These are phyloP conservation scores for Cyberlindnera euphorbiae DNA, from an alignment of 805 yeast genomes.

Conservation along the genomic window DNA sequence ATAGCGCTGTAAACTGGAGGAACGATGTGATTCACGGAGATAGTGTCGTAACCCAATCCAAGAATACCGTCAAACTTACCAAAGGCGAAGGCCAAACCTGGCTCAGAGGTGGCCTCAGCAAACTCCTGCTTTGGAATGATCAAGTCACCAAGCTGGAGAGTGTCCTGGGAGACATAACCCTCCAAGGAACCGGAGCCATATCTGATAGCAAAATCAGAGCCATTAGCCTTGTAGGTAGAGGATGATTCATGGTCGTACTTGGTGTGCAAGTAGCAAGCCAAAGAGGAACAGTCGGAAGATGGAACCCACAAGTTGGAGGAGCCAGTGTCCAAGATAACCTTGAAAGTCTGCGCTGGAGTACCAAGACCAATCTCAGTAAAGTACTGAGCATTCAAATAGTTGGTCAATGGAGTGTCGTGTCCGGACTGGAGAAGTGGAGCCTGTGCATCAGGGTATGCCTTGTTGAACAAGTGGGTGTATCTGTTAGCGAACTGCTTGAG, in stretches of 20 bases:
- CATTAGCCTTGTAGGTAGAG: conserved; percentile 82
- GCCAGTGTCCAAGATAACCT: conserved; percentile 94
- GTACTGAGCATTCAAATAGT: conserved; percentile 94
- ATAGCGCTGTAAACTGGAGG: conserved; percentile 95
- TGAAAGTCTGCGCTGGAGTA: conserved; percentile 89
- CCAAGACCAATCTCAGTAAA: conserved; percentile 88
- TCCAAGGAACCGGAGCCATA: conserved; percentile 93
- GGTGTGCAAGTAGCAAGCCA: conserved; percentile 92
- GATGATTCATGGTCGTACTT: conserved; percentile 85
- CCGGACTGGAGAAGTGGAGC: conserved; percentile 32
- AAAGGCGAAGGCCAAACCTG: conserved; percentile 96
- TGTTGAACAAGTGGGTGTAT: conserved; percentile 48
- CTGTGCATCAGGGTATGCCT: conserved; percentile 37
- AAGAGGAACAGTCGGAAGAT: conserved; percentile 77
- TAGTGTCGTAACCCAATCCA: conserved; percentile 90
- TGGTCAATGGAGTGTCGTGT: conserved; percentile 81
- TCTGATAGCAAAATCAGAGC: conserved; percentile 76
- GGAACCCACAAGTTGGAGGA: conserved; percentile 98
- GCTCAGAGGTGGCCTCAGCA: conserved; percentile 96
- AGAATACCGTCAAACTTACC: conserved; percentile 98
- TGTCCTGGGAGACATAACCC: conserved; percentile 88
- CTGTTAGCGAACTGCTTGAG: conserved; percentile 55
- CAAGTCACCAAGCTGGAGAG: conserved; percentile 77
- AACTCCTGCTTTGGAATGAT: conserved; percentile 84
- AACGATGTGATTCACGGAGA: conserved; percentile 81